These are phyloP conservation scores for Dioszegia crocea DNA, from an alignment of 768 basidiomycete genomes.

Conservation along the genomic window DNA sequence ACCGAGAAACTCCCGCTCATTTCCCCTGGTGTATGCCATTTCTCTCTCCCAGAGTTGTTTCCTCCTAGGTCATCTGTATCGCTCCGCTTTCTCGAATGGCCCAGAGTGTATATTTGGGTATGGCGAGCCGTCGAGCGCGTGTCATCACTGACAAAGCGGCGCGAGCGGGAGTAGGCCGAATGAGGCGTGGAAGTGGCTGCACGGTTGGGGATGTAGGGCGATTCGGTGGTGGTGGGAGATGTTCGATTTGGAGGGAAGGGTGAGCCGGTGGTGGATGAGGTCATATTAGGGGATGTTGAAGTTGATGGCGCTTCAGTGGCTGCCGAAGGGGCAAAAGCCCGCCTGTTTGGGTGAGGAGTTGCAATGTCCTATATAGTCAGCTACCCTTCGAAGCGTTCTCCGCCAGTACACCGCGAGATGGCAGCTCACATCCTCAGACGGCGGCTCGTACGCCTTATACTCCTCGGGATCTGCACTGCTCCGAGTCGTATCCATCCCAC, in stretches of 20 bases:
- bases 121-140: constrained; percentile 16
- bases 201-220: constrained; percentile 16
- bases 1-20: constrained; percentile 40
- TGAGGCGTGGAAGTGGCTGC: constrained; percentile 37
- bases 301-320: background rate
- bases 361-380: constrained; percentile 20
- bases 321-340: constrained; percentile 8
- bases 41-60: constrained; percentile 20
- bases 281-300: constrained; percentile 10
- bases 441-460: background rate
- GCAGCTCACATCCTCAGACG: constrained; percentile 12
- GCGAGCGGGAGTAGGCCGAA: constrained; percentile 15
- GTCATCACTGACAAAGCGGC: constrained; percentile 10
- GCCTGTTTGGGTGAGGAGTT: constrained; percentile 34
- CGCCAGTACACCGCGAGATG: background rate
- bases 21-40: constrained; percentile 41
- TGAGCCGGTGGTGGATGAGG: constrained; percentile 24
- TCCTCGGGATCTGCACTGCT: background rate
- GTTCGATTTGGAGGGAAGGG: constrained; percentile 29
- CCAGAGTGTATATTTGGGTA: background rate
- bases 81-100: constrained; percentile 11
- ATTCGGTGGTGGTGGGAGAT: constrained; percentile 6
- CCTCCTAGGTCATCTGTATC: constrained; percentile 20
- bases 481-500: constrained; percentile 7
- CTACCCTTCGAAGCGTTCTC: background rate